Conservation (phyloP, 2,329 filamentous ascomycete species). For the Fusarium euwallaceae region DNA sequence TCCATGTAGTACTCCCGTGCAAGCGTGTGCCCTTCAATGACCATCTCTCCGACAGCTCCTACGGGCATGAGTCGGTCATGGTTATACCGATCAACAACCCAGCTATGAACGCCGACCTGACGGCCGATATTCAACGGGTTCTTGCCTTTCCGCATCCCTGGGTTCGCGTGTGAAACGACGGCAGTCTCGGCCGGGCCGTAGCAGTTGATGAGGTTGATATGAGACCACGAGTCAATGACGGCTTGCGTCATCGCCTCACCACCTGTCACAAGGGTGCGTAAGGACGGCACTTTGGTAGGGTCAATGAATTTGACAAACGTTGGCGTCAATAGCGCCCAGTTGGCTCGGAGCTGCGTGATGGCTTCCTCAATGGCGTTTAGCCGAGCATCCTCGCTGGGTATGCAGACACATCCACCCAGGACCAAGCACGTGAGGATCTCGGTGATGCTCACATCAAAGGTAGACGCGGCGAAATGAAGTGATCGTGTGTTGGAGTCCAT, state of each 20-base stretch:
- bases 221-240: conserved; percentile 39
- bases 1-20: conserved; percentile 63
- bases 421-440: conserved; percentile 39
- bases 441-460: conserved; percentile 49
- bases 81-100: conserved; percentile 47
- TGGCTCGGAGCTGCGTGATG: conserved; percentile 33
- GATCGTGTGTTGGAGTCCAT: conserved; percentile 45
- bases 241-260: conserved; percentile 43
- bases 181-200: conserved; percentile 35
- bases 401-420: conserved; percentile 49
- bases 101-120: conserved; percentile 36
- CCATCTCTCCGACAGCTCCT: conserved; percentile 51
- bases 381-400: conserved; percentile 55
- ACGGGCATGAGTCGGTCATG: conserved; percentile 46
- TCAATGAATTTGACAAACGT: conserved; percentile 37
- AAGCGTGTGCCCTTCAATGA: conserved; percentile 47
- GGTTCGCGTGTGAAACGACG: conserved; percentile 37
- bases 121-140: conserved; percentile 41
- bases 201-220: conserved; percentile 41
- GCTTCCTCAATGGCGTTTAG: conserved; percentile 50
- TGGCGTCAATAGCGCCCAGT: conserved; percentile 38
- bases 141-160: conserved; percentile 27
- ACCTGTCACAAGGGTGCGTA: conserved; percentile 41
- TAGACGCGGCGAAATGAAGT: conserved; percentile 51
- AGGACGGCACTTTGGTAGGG: conserved; percentile 28